Conservation (phyloP, 2,329 filamentous ascomycete species). For the Claviceps capensis region DNA sequence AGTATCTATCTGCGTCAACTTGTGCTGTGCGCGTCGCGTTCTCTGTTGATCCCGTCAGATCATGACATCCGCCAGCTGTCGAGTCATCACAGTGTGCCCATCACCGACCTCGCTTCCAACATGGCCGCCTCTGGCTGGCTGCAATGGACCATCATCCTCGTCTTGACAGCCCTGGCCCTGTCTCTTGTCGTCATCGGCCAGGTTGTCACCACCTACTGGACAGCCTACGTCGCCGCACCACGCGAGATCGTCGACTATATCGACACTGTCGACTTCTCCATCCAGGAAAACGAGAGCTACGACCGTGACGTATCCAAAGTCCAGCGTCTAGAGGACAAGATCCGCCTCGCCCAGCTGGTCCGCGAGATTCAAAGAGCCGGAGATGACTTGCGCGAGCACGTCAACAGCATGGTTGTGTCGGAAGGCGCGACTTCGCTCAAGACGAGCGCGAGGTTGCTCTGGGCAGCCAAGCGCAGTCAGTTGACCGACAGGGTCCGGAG, state of each 20-base stretch:
- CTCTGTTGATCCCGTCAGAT: conserved; percentile 3
- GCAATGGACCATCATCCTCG: conserved; percentile 44
- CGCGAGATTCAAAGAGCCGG: conserved; percentile 48
- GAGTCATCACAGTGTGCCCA: conserved; percentile 9
- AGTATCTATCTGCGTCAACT: background rate
- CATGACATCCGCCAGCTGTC: conserved; percentile 4
- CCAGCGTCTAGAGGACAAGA: conserved; percentile 46
- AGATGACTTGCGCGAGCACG: conserved; percentile 47
- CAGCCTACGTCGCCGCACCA: conserved; percentile 44
- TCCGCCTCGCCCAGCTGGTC: conserved; percentile 42
- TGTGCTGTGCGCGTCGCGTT: conserved; percentile 1
- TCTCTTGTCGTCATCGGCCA: conserved; percentile 41
- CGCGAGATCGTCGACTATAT: conserved; percentile 43
- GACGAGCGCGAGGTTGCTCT: conserved; percentile 38
- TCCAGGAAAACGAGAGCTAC: conserved; percentile 51
- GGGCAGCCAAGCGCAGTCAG: conserved; percentile 39
- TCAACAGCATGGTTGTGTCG: conserved; percentile 38
- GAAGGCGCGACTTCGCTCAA: conserved; percentile 29
- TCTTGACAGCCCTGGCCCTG: conserved; percentile 43
- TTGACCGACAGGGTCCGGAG: conserved; percentile 45
- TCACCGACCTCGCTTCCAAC: conserved; percentile 15
- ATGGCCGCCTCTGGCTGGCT: conserved; percentile 38
- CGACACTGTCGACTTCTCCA: conserved; percentile 47
- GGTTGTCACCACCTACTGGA: conserved; percentile 35
- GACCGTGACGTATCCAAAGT: conserved; percentile 45